Evolutionary conservation across 1,284 basidiomycete genomes (phyloP), one percentile per base, ranked within the genome.

Genomic region (Microbotryum violaceum): DNA sequence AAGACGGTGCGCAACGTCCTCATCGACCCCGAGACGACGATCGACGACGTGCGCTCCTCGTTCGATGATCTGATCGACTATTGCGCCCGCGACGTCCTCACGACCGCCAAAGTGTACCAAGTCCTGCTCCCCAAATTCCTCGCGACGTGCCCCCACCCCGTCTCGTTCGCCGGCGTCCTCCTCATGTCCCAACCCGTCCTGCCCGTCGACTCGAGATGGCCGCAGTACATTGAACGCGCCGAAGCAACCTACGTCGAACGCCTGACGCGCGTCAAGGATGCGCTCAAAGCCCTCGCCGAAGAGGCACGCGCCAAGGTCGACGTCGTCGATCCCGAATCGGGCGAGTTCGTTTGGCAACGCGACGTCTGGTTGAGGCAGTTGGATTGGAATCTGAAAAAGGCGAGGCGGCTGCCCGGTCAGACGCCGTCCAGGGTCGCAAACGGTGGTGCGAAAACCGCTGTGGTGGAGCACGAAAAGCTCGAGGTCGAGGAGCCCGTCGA

Each of bases 121-220:
- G 82, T 84, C 62, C 87, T 89, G 9, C 82, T 97, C n/a, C 91
- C 93, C 0, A 81, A 84, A 0, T 99, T 96, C 74, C 79, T 91
- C 47, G 73, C 79, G 23, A 84, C 84, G 1, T 99, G 94, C 74
- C 92, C 93, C 0, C 91, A 89, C 75, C 94, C 94, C 0, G 92
- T 90, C 1, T 89, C 90, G 2, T 93, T 96, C 71, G 88, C 92
- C 0, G 94, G 96, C 10, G 83, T 96, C 21, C 78, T 96, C 54
- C 85, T 85, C 1, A 97, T 98, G 89, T 90, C 91, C 1, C 91
- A 86, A 52, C 86, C 89, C 50, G 89, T 97, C 69, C 78, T 99
- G 46, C 88, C 91, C 0, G 90, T 98, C 48, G 88, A 97, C 73
- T 80, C 91, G 69, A 80, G 83, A 58, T 98, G 96, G 96, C 83